Base-by-base conservation (phyloP, 2,329 filamentous ascomycete species). In the Colletotrichum paranaense region DNA sequence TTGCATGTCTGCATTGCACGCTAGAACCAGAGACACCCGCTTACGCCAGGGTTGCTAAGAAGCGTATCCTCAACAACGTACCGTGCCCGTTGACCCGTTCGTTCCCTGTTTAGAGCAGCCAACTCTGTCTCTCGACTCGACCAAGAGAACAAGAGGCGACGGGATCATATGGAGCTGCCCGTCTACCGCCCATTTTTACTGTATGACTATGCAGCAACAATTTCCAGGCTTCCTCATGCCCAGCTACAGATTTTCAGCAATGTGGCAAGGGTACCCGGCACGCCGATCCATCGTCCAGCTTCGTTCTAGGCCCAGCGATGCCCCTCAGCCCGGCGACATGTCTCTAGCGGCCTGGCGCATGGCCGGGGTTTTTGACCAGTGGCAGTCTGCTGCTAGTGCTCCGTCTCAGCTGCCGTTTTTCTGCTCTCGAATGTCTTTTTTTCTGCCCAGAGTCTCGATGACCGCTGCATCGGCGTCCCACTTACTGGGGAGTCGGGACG, bases 241-340 rank as follows among this genome's bases (percentile, higher is more conserved):
- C 22, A 57, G 22, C 28, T 19, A 63, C 22, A 24, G 19, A 46
- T n/a, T 14, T 38, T 30, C 8, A 12, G 30, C 19, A 14, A 28
- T 2, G 60, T 55, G 70, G 55, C 70, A 72, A 63, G 69, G 69
- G 65, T 62, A 60, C 69, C 65, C 30, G 42, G 69, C 46, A 62
- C 60, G 67, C 67, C 67, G 60, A 70, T 73, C 70, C 66, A 58
- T 63, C 69, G 11, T 57, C 58, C 69, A 64, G 65, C 53, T 68
- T 64, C 66, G 70, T 65, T 65, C 70, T 60, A 73, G 66, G 70
- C 70, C 60, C 67, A 49, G 53, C 22, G 30, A 26, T 68, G 52
- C 58, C 55, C 70, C 66, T 60, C 42, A 42, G 22, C 59, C 49
- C 53, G 66, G 66, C 52, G 52, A 35, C 49, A 28, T 65, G 66